These are phyloP conservation scores for Tetrastigma voinierianum DNA, from an alignment of 164 flowering plant genomes.

Conservation along the genomic window DNA sequence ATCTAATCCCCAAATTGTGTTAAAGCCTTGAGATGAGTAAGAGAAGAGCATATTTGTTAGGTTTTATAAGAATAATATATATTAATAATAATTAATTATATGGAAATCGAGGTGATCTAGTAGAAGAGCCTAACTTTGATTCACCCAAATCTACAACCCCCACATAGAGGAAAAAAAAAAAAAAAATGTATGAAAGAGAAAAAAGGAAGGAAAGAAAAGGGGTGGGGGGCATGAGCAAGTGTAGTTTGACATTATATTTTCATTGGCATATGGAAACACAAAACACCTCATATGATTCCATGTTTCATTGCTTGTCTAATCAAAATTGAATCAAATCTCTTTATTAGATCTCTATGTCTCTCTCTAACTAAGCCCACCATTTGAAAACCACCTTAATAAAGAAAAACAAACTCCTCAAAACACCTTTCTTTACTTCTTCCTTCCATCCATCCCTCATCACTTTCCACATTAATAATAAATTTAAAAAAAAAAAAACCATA, in stretches of 20 bases:
- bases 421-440: not conserved
- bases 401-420: constrained; percentile 3
- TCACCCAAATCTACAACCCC: constrained; percentile 2
- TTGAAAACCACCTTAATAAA: not conserved
- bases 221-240: constrained; percentile 18
- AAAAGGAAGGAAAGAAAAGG: too few species aligned
- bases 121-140: constrained; percentile 1
- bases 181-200: constrained; percentile 6
- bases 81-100: too few species aligned
- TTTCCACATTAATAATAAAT: too few species aligned
- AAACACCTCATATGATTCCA: constrained; percentile 22
- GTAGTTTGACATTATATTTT: constrained; percentile 14
- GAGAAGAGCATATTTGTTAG: constrained; percentile 12
- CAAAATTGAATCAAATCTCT: constrained; percentile 30
- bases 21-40: constrained; percentile 15
- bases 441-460: too few species aligned
- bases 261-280: constrained; percentile 5
- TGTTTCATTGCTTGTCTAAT: constrained; percentile 19
- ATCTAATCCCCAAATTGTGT: constrained; percentile 28
- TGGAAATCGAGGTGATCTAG: constrained; percentile 9
- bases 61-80: not conserved
- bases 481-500: too few species aligned
- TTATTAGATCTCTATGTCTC: constrained; percentile 39
- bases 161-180: too few species aligned
- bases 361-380: constrained; percentile 6